Conservation (phyloP, 164 flowering plant genomes). For the Liquidambar formosana region DNA sequence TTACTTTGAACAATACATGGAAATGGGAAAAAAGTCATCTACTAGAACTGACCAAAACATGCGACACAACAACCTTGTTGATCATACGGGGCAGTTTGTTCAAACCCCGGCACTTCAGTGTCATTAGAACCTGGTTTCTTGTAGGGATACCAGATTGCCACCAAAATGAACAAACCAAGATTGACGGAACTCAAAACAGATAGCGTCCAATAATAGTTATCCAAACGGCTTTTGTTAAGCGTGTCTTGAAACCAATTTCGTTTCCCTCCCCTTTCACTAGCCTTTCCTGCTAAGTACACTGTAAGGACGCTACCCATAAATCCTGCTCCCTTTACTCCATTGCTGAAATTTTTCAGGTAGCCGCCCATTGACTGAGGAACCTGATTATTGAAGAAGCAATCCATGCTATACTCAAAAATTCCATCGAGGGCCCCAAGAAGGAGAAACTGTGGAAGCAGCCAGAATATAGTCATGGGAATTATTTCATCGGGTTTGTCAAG, state of each 20-base stretch:
- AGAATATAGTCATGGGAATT: constrained; percentile 45
- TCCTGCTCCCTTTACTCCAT: constrained; percentile 32
- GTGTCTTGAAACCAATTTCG: constrained; percentile 18
- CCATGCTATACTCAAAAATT: constrained; percentile 6
- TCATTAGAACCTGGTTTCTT: constrained; percentile 1
- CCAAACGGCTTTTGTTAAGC: constrained; percentile 34
- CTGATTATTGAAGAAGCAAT: constrained; percentile 17
- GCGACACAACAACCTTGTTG: no score
- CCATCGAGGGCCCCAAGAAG: constrained; percentile 35
- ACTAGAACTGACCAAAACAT: no score
- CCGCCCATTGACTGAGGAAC: constrained; percentile 15
- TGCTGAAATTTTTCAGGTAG: constrained; percentile 13
- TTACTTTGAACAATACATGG: no score
- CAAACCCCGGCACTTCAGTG: no score
- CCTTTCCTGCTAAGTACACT: no score
- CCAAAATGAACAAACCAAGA: constrained; percentile 28
- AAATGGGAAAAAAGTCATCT: no score
- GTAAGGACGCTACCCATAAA: neutral
- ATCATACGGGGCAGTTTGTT: no score
- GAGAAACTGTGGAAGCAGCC: constrained; percentile 48
- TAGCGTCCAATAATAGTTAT: constrained; percentile 46
- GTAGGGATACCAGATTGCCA: constrained; percentile 20
- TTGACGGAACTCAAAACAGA: constrained; percentile 20
- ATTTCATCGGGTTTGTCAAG: constrained; percentile 35
- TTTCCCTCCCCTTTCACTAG: no score